These are phyloP conservation scores for Phoma sp. DNA, from an alignment of 2,329 filamentous ascomycete species.

Conservation along the genomic window DNA sequence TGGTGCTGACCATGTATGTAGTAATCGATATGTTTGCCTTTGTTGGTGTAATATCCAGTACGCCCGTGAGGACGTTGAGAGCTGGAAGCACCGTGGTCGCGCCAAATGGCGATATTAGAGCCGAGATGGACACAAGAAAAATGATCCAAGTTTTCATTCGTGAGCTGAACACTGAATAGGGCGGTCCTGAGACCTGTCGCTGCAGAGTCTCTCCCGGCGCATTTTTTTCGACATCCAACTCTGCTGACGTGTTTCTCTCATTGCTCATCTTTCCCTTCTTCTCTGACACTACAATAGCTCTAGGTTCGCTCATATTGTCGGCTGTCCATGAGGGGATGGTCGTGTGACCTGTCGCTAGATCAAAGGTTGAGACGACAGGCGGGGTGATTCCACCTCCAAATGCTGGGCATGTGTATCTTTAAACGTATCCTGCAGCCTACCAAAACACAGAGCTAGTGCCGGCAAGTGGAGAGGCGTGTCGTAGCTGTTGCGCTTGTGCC, in stretches of 20 bases:
- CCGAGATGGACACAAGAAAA: constrained; percentile 53
- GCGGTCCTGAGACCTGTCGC: constrained; percentile 34
- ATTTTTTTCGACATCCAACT: constrained; percentile 14
- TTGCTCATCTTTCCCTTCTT: not conserved
- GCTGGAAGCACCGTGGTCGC: constrained; percentile 49
- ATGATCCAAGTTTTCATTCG: constrained; percentile 57
- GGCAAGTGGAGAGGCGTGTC: constrained; percentile 9
- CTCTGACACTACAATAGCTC: not conserved
- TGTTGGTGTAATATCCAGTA: constrained; percentile 52
- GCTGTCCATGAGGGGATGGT: not conserved
- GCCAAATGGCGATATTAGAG: constrained; percentile 58
- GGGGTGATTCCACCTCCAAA: not conserved
- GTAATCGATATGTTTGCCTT: constrained; percentile 60
- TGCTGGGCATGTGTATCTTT: constrained; percentile 1
- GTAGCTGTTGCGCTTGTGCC: not conserved
- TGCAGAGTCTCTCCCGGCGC: constrained; percentile 15
- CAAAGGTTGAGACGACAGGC: not conserved
- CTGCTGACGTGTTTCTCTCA: not conserved
- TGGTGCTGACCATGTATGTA: constrained; percentile 52
- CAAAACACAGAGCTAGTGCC: not conserved
- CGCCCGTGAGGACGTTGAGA: constrained; percentile 41
- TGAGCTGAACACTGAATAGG: constrained; percentile 39
- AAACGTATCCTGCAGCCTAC: not conserved
- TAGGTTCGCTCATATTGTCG: constrained; percentile 1
- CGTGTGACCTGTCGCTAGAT: not conserved